A percentile compares a stretch with the other conserved stretches of the same genome.
phyloP scores from a whole-genome alignment of 75 land plant species.

The Azolla pinnata region DNA sequence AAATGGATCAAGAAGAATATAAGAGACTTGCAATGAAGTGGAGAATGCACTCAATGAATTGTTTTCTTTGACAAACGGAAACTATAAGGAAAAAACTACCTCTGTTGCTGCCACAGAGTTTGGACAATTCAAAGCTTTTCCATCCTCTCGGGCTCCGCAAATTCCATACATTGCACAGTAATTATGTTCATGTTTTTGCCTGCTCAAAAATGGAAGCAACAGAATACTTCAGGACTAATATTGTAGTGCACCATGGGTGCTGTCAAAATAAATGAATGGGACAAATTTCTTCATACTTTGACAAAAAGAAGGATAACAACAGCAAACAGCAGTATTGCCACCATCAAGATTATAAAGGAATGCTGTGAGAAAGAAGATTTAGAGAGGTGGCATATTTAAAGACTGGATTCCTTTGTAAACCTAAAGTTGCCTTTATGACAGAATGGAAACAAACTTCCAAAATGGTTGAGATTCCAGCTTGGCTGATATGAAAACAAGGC shows the following conservation, averaged over 20 bases:
- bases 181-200: slow-evolving; percentile 35
- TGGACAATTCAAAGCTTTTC: slow-evolving; percentile 77
- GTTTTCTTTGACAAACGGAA: neutral
- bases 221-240: neutral
- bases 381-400: no score
- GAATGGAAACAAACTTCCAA: no score
- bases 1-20: no score
- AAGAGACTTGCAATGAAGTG: neutral
- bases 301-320: no score
- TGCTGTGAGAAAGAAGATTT: no score
- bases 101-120: slow-evolving; percentile 48
- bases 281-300: neutral
- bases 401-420: no score
- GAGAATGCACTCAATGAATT: neutral
- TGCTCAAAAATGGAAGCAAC: slow-evolving; percentile 5
- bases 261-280: neutral
- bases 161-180: slow-evolving; percentile 88
- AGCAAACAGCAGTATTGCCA: no score
- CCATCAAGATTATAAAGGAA: no score
- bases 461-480: no score
- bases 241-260: neutral
- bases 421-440: no score
- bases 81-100: slow-evolving; percentile 29
- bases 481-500: no score
- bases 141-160: slow-evolving; percentile 66